Evolutionary conservation across 2,329 filamentous ascomycete species (phyloP).

Genomic region (Sclerotinia nivalis): DNA sequence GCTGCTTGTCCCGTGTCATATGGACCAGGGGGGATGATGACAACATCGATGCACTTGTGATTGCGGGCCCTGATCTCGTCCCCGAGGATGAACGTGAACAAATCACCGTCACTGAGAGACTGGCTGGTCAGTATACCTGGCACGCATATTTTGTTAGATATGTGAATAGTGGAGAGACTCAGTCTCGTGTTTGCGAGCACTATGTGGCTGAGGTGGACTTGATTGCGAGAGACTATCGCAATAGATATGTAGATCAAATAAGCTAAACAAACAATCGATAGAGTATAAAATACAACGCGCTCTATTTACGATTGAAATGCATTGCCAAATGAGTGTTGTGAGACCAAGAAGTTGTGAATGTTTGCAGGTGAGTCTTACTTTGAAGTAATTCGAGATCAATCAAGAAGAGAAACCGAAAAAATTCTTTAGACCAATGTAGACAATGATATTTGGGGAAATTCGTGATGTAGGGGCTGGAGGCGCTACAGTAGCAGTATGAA

Average conservation of each 20-base stretch:
- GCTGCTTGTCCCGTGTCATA: neutral
- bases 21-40: neutral
- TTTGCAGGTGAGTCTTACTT: neutral
- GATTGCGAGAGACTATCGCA: neutral
- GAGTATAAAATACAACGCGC: neutral
- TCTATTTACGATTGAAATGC: neutral
- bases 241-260: neutral
- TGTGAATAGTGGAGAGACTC: neutral
- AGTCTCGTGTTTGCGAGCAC: neutral
- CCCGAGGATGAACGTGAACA: neutral
- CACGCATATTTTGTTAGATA: conserved; percentile 1
- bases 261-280: neutral
- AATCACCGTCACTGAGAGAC: neutral
- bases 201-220: neutral
- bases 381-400: neutral
- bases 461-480: neutral
- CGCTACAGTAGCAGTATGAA: too few species aligned
- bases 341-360: neutral
- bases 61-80: neutral
- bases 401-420: neutral
- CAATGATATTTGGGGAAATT: neutral
- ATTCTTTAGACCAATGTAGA: too few species aligned
- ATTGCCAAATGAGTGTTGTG: neutral
- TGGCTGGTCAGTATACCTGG: neutral
- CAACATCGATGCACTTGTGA: neutral